Conservation (phyloP, 345 rosid genomes). For the Zanthoxylum bungeanum region DNA sequence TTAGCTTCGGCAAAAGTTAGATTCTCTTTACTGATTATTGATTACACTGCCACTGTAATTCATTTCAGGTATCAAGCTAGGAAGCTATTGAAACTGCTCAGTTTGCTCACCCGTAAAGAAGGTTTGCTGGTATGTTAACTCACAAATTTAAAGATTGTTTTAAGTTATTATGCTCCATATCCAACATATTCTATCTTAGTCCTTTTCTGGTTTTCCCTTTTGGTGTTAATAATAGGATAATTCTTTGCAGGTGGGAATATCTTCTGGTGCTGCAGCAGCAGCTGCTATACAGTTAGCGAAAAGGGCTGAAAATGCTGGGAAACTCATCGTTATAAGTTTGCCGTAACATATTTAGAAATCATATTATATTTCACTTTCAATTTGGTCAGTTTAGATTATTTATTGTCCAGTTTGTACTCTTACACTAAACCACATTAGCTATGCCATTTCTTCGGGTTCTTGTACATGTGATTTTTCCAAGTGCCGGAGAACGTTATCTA, state of each 20-base stretch:
- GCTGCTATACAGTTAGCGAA: conserved; percentile 50
- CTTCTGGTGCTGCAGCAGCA: conserved; percentile 47
- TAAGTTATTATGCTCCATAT: neutral
- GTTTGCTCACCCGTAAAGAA: conserved; percentile 48
- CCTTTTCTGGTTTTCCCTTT: neutral
- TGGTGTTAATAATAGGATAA: neutral
- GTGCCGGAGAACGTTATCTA: conserved; percentile 68
- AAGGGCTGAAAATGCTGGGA: conserved; percentile 48
- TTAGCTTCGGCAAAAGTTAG: too few species aligned
- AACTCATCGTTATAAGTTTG: conserved; percentile 48
- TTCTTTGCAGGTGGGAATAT: conserved; percentile 47
- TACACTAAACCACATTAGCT: too few species aligned
- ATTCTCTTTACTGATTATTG: too few species aligned
- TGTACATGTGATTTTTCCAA: conserved; percentile 64
- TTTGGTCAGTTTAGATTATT: too few species aligned
- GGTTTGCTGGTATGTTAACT: conserved; percentile 38
- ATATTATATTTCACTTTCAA: too few species aligned
- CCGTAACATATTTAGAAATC: too few species aligned
- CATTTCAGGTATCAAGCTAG: conserved; percentile 43
- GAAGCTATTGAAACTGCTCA: conserved; percentile 49
- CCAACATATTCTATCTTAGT: too few species aligned
- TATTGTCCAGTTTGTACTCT: too few species aligned
- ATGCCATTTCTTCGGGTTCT: neutral
- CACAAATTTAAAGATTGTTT: neutral
- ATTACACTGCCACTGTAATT: neutral